phyloP scores from a whole-genome alignment of 2,329 filamentous ascomycete genomes.

The Nannizziopsis barbatae region DNA sequence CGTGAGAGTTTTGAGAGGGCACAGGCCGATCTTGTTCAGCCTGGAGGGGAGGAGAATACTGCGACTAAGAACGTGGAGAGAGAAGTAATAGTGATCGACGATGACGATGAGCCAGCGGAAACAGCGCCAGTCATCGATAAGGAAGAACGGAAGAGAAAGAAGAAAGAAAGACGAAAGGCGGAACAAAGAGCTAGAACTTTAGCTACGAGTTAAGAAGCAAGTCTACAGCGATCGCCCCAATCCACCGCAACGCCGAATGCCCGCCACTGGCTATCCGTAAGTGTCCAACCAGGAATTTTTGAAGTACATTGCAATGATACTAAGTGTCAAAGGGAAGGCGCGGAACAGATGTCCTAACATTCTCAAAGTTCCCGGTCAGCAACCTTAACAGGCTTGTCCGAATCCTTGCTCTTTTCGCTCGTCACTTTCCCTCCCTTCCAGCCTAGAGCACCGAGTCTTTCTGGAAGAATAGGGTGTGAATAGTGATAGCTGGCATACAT shows the following conservation, averaged over 20 bases:
- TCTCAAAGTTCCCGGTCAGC: conserved; percentile 63
- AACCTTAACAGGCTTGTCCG: conserved; percentile 54
- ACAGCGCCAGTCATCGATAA: conserved; percentile 35
- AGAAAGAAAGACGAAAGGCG: conserved; percentile 43
- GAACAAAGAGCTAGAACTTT: conserved; percentile 22
- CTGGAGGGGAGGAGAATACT: conserved; percentile 12
- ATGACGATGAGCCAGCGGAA: conserved; percentile 33
- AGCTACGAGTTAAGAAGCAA: conserved; percentile 6
- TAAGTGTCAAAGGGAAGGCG: neutral
- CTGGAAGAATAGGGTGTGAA: conserved; percentile 90
- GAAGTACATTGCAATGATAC: neutral
- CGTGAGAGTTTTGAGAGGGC: conserved; percentile 28
- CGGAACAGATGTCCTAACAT: conserved; percentile 3
- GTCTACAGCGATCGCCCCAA: conserved; percentile 2
- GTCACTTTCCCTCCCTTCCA: conserved; percentile 56
- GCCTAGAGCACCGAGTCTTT: conserved; percentile 79
- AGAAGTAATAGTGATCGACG: conserved; percentile 18
- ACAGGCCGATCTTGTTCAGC: conserved; percentile 22
- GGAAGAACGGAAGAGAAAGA: conserved; percentile 44
- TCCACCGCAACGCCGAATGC: conserved; percentile 5
- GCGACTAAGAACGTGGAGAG: conserved; percentile 30
- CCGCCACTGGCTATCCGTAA: conserved; percentile 7
- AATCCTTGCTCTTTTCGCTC: conserved; percentile 41
- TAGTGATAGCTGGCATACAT: conserved; percentile 98
- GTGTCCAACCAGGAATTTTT: conserved; percentile 3